Evolutionary conservation across 2,329 filamentous ascomycete species (phyloP).

Genomic region (Lasiodiplodia sp.): DNA sequence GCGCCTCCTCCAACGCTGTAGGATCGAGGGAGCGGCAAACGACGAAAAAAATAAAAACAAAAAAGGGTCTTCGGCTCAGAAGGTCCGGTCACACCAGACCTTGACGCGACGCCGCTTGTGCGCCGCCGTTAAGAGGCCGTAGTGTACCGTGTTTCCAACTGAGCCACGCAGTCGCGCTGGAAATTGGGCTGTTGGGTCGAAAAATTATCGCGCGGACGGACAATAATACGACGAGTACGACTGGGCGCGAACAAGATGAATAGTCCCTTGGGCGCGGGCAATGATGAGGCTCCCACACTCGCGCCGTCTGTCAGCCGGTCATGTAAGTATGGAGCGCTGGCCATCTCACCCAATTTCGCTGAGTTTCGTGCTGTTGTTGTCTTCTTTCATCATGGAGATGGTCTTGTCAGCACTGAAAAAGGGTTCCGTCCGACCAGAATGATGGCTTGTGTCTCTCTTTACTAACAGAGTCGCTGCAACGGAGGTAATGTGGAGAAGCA

Average conservation of each 20-base stretch:
- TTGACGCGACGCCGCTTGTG: conserved; percentile 1
- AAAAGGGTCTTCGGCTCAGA: not conserved
- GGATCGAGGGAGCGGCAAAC: not conserved
- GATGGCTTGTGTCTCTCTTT: not conserved
- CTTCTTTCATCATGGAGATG: not conserved
- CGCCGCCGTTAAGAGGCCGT: conserved; percentile 15
- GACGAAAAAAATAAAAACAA: not conserved
- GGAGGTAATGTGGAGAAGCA: not conserved
- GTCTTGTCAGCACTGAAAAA: not conserved
- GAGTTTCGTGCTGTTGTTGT: not conserved
- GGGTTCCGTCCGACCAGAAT: not conserved
- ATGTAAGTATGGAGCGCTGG: not conserved
- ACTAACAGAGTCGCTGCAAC: not conserved
- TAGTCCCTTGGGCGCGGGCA: not conserved
- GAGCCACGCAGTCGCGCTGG: not conserved
- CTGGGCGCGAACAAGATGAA: conserved; percentile 1
- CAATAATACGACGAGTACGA: not conserved
- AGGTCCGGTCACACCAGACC: not conserved
- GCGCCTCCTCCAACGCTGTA: conserved; percentile 13
- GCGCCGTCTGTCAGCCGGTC: not conserved
- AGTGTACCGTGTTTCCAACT: conserved; percentile 8
- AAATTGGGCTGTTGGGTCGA: not conserved
- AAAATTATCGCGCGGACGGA: not conserved
- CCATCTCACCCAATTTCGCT: not conserved
- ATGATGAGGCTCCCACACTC: not conserved